These are phyloP conservation scores for Candida pseudoviswanathii DNA, from an alignment of 1,139 yeast genomes.

Conservation along the genomic window DNA sequence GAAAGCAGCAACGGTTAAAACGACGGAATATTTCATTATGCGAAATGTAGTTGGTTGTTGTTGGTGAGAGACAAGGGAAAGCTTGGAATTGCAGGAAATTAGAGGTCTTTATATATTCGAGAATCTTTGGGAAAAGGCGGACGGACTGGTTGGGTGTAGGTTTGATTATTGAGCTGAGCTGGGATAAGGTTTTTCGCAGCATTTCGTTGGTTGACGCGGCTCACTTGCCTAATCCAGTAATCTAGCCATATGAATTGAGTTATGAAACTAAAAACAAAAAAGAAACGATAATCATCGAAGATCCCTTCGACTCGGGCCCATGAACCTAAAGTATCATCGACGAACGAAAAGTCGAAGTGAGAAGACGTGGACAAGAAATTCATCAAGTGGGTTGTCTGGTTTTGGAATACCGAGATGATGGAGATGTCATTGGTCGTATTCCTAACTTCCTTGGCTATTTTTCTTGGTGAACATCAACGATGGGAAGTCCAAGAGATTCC, in stretches of 20 bases:
- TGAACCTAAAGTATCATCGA: not conserved
- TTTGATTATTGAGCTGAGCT: not conserved
- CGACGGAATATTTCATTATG: conserved; percentile 4
- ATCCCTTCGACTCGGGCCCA: not conserved
- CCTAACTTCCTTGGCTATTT: too few relatives aligned
- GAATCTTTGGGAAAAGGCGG: too few relatives aligned
- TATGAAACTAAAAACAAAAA: not conserved
- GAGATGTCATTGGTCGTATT: too few relatives aligned
- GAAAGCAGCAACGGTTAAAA: conserved; percentile 1
- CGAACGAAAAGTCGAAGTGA: not conserved
- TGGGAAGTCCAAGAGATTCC: too few relatives aligned
- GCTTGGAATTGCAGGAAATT: too few relatives aligned
- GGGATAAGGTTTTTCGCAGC: not conserved
- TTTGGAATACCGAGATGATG: too few relatives aligned
- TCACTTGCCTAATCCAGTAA: too few relatives aligned
- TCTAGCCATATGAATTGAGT: not conserved
- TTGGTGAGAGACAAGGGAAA: too few relatives aligned
- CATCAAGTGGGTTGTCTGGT: too few relatives aligned
- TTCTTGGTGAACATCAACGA: too few relatives aligned
- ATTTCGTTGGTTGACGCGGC: not conserved
- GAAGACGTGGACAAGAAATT: too few relatives aligned
- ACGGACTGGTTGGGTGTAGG: not conserved
- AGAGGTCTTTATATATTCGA: too few relatives aligned
- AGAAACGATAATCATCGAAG: not conserved
- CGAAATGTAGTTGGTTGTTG: not conserved